A percentile compares a stretch with the other conserved stretches of the same genome.
These are phyloP conservation scores for Podospora australis DNA, from an alignment of 495 filamentous ascomycete species.

Conservation along the genomic window DNA sequence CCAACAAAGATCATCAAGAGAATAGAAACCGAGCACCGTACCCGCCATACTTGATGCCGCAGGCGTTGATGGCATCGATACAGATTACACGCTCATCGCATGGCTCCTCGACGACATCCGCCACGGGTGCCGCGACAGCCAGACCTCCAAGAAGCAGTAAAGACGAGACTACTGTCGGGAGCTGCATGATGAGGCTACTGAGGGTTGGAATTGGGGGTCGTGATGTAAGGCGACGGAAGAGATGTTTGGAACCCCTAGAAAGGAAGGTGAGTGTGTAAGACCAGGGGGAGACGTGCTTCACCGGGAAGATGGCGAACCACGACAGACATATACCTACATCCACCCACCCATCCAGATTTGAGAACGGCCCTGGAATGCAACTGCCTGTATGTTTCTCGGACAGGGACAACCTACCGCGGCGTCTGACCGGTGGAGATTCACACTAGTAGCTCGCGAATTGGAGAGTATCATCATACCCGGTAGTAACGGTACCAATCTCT, in stretches of 20 bases:
- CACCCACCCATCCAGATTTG: not conserved
- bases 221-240: not conserved
- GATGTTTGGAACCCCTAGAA: not conserved
- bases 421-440: no score
- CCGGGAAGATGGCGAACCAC: constrained; percentile 1
- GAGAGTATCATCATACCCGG: not conserved
- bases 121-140: constrained; percentile 9
- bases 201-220: no score
- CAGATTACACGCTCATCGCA: constrained; percentile 17
- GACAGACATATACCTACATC: constrained; percentile 7
- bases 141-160: constrained; percentile 8
- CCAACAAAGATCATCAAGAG: not conserved
- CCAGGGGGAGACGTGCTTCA: not conserved
- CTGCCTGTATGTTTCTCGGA: not conserved
- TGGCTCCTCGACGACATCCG: not conserved
- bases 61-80: constrained; percentile 17
- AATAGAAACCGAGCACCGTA: constrained; percentile 1
- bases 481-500: not conserved
- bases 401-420: no score
- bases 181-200: constrained; percentile 5
- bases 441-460: no score
- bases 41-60: constrained; percentile 20
- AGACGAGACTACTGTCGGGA: constrained; percentile 8
- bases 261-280: constrained; percentile 5
- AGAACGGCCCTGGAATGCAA: not conserved